Base-by-base conservation (phyloP, 331 rosid species). In the Pyracantha coccinea region DNA sequence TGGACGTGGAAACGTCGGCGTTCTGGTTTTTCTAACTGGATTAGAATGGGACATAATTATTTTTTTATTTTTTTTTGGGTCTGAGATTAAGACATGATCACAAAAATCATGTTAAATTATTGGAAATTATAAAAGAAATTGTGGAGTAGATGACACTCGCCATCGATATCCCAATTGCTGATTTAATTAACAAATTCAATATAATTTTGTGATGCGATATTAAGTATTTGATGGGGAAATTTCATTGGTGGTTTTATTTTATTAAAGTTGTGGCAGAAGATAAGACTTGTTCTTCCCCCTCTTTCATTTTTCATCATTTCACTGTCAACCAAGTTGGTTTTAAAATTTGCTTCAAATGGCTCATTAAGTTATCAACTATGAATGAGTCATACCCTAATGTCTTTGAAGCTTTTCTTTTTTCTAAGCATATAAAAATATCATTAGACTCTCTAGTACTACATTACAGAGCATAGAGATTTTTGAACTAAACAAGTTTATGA, bases 151-250 rank as follows among this genome's bases (percentile, higher is more conserved):
- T 61, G 79, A 75, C 68, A 7, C 53, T 52, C 54, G 53, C 66
- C 67, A 68, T 72, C 76, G 47, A 21, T 21, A 33, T 80, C 79
- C 53, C 16, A 53, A 68, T 52, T 63, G 63, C 68, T 38, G 68
- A 75, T 41, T 35, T 9, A 4, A 72, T 7, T 12, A 13, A 72
- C n/a, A 58, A 27, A 8, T 45, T 44, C 50, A 69, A 28, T 25
- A 38, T 44, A 31, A 63, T 31, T 41, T 13, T 33, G 10, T 31
- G 67, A 11, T 14, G 54, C 75, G 35, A 25, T 38, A 69, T 27
- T 68, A 69, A 61, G 59, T 35, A 23, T 28, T 3, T 62, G 77
- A 75, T 27, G n/a, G 61, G 44, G 45, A 65, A 55, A 55, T 66
- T 23, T 66, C 66, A 9, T 65, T 79, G 58, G 33, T 15, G 44